Evolutionary conservation across 768 basidiomycete species (phyloP).

Genomic region (Suillus paluster): DNA sequence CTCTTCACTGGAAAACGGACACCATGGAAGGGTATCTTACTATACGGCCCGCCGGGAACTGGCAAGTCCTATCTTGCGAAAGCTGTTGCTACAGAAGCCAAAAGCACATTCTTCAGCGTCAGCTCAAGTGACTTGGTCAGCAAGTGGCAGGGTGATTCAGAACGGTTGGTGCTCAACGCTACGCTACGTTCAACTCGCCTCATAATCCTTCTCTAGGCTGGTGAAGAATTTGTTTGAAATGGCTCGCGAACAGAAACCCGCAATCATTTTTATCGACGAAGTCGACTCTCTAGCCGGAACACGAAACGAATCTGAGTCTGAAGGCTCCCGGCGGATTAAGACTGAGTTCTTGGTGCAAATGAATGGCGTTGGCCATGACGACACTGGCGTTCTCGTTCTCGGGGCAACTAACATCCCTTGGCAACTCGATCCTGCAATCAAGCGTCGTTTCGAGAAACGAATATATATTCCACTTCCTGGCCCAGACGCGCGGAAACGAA

Average conservation of each 20-base stretch:
- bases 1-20: slow-evolving; percentile 98
- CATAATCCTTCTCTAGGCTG: slow-evolving; percentile 52
- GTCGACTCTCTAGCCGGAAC: slow-evolving; percentile 96
- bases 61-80: slow-evolving; percentile 98
- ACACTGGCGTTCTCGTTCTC: slow-evolving; percentile 93
- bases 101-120: slow-evolving; percentile 98
- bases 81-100: slow-evolving; percentile 98
- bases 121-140: slow-evolving; percentile 95
- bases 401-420: slow-evolving; percentile 99
- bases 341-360: slow-evolving; percentile 98
- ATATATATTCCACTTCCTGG: slow-evolving; percentile 98
- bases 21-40: slow-evolving; percentile 93
- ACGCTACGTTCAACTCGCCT: neutral
- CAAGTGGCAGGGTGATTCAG: slow-evolving; percentile 99
- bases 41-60: slow-evolving; percentile 98
- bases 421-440: slow-evolving; percentile 97
- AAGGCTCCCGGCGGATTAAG: slow-evolving; percentile 96
- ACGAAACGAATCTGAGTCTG: slow-evolving; percentile 95
- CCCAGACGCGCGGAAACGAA: slow-evolving; percentile 85
- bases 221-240: slow-evolving; percentile 97
- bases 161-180: slow-evolving; percentile 61
- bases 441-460: slow-evolving; percentile 97
- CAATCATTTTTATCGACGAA: slow-evolving; percentile 99
- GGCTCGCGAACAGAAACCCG: slow-evolving; percentile 93
- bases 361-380: slow-evolving; percentile 98